Conservation (phyloP, 2,329 filamentous ascomycete genomes). For the Grosmannia huntii region DNA sequence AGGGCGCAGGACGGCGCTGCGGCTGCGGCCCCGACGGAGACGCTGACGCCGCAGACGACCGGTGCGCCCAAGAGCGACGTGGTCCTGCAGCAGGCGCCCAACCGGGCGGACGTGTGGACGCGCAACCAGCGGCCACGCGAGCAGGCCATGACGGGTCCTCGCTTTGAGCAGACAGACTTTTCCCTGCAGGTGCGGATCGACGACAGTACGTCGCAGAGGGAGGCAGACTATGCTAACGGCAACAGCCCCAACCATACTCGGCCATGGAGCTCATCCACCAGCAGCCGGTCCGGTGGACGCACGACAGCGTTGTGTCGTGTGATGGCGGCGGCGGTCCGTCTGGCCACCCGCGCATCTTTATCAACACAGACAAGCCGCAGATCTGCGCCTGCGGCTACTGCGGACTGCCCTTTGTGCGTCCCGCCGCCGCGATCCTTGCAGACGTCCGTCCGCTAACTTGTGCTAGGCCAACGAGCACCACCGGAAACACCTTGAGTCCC, state of each 20-base stretch:
- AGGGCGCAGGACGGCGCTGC: slow-evolving; percentile 30
- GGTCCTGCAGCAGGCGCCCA: slow-evolving; percentile 68
- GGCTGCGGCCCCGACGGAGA: slow-evolving; percentile 22
- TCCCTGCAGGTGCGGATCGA: slow-evolving; percentile 64
- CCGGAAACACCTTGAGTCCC: slow-evolving; percentile 69
- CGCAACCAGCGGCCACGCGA: slow-evolving; percentile 70
- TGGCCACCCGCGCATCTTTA: slow-evolving; percentile 88
- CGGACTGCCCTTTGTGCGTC: slow-evolving; percentile 76
- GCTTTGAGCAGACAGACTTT: slow-evolving; percentile 97
- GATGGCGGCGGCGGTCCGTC: slow-evolving; percentile 84
- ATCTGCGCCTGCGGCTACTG: slow-evolving; percentile 84
- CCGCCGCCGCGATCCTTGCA: not conserved
- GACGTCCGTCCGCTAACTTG: not conserved
- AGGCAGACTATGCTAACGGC: slow-evolving; percentile 16
- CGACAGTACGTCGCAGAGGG: no score
- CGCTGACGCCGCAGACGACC: slow-evolving; percentile 29
- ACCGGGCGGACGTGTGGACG: slow-evolving; percentile 71
- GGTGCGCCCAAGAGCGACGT: slow-evolving; percentile 24
- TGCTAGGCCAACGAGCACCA: slow-evolving; percentile 78
- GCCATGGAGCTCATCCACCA: slow-evolving; percentile 95
- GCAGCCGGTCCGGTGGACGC: slow-evolving; percentile 86
- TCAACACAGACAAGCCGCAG: slow-evolving; percentile 96
- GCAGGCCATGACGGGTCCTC: slow-evolving; percentile 79
- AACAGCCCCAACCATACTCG: slow-evolving; percentile 72
- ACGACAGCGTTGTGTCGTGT: slow-evolving; percentile 69